Evolutionary conservation across 106 monocot species (phyloP), one percentile per base, ranked within the genome.

Genomic region (Iris macrosiphon): DNA sequence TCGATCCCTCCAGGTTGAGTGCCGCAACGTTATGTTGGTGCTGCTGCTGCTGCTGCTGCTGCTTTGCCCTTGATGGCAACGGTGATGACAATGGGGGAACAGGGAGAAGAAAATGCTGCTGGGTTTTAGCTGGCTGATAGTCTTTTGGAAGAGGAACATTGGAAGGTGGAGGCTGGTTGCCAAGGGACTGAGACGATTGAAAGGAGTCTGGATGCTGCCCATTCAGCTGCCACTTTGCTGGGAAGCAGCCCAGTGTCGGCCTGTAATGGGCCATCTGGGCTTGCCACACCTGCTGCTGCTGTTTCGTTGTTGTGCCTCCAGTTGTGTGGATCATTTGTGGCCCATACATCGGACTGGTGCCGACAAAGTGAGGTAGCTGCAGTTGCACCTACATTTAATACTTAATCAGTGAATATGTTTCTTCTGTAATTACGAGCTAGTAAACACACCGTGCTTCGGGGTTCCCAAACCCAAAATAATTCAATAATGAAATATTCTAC

Each of bases 241-340:
- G 22, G 24, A 47, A 47, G 57, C 55, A 18, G 25, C 24, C 24
- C 10, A 47, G 11, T 2, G 22, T 21, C 1, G 46, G 23, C 15
- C 49, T 50, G 49, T 50, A 50, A 49, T 49, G 49, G 29, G 49
- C 49, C 28, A 50, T 15, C n/a, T 50, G 49, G 29, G 49, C 49
- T n/a, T 50, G 49, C 49, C 49, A 50, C 49, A 50, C 29, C 9
- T 28, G 29, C 49, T 50, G 49, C 48, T 48, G 48, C 72, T 76
- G 72, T 61, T 64, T 27, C 56, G 52, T 46, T 69, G 69, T 22
- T 73, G 77, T 24, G 40, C 37, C 30, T 23, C 57, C n/a, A 55
- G 61, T 32, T 33, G 61, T 22, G 55, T 65, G 16, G 31, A 21
- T 49, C 48, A 62, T 54, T 8, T 68, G 67, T 3, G 37, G 45